Conservation (phyloP, 23 red algal species). For the Cyanidium caldarium region DNA sequence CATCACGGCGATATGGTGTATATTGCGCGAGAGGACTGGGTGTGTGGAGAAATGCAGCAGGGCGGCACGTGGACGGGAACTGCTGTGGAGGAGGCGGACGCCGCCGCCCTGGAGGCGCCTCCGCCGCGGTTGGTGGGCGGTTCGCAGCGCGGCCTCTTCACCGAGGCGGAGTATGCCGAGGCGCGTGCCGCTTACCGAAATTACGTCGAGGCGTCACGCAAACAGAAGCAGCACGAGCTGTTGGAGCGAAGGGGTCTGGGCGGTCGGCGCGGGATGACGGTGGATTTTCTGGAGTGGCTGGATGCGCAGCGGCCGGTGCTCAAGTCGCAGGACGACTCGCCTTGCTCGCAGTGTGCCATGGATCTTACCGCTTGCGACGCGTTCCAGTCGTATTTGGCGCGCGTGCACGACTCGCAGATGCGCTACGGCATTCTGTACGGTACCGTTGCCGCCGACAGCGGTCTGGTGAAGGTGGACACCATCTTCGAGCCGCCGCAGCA, state of each 20-base stretch:
- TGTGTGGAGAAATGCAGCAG: no score
- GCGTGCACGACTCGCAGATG: conserved; percentile 44
- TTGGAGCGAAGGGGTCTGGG: not conserved
- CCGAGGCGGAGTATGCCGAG: not conserved
- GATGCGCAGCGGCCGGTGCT: not conserved
- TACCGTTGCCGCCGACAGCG: not conserved
- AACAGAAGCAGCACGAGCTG: not conserved
- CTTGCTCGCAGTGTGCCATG: not conserved
- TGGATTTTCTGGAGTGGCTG: not conserved
- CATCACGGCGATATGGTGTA: not conserved
- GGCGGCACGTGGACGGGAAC: not conserved
- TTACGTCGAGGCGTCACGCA: not conserved
- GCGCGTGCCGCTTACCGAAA: not conserved
- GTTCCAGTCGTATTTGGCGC: conserved; percentile 14
- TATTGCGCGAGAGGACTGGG: not conserved
- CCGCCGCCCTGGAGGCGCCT: no score
- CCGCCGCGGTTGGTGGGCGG: not conserved
- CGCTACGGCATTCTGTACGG: conserved; percentile 41
- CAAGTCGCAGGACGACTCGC: not conserved
- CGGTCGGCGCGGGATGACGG: not conserved
- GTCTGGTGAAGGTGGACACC: conserved; percentile 19
- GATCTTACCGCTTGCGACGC: not conserved
- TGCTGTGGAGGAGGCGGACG: not conserved
- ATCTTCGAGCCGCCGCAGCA: conserved; percentile 92
- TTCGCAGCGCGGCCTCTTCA: not conserved